Evolutionary conservation across 495 filamentous ascomycete genomes (phyloP).

Genomic region (Chaetomium tenue): DNA sequence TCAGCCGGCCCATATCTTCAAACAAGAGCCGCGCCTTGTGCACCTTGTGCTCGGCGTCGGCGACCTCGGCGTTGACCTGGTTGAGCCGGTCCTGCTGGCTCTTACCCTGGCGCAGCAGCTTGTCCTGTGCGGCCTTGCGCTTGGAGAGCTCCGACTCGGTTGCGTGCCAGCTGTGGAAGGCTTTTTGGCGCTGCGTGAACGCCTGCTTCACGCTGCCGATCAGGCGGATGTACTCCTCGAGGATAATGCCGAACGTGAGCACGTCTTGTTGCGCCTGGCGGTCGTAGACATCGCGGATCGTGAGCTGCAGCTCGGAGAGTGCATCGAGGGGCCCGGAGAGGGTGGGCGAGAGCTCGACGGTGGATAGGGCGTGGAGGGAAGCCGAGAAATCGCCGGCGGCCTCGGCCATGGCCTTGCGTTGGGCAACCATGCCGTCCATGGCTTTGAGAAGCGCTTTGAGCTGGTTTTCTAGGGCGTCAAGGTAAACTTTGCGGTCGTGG

Average conservation of each 20-base stretch:
- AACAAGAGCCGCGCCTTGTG: slow-evolving; percentile 87
- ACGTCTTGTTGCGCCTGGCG: slow-evolving; percentile 97
- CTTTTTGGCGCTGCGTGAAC: slow-evolving; percentile 89
- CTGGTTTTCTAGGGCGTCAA: slow-evolving; percentile 92
- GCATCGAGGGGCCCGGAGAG: slow-evolving; percentile 85
- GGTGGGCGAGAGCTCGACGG: slow-evolving; percentile 84
- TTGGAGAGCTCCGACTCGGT: slow-evolving; percentile 88
- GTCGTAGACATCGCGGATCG: slow-evolving; percentile 91
- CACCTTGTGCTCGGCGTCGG: slow-evolving; percentile 88
- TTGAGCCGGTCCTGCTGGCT: slow-evolving; percentile 92
- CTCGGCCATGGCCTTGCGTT: slow-evolving; percentile 89
- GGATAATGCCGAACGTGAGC: slow-evolving; percentile 91
- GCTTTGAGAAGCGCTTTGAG: slow-evolving; percentile 91
- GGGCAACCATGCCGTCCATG: slow-evolving; percentile 85
- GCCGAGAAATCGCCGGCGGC: slow-evolving; percentile 88
- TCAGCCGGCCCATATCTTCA: slow-evolving; percentile 94
- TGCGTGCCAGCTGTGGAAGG: slow-evolving; percentile 86
- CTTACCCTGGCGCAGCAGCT: slow-evolving; percentile 86
- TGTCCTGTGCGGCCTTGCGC: slow-evolving; percentile 80
- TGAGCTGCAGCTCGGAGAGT: slow-evolving; percentile 86
- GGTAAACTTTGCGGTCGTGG: slow-evolving; percentile 89
- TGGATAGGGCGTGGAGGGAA: slow-evolving; percentile 83
- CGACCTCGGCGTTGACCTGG: slow-evolving; percentile 87
- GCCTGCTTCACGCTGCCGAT: slow-evolving; percentile 91
- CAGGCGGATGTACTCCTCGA: slow-evolving; percentile 95